Base-by-base conservation (phyloP, 2,329 filamentous ascomycete species). In the Phaeoacremonium minimum region DNA sequence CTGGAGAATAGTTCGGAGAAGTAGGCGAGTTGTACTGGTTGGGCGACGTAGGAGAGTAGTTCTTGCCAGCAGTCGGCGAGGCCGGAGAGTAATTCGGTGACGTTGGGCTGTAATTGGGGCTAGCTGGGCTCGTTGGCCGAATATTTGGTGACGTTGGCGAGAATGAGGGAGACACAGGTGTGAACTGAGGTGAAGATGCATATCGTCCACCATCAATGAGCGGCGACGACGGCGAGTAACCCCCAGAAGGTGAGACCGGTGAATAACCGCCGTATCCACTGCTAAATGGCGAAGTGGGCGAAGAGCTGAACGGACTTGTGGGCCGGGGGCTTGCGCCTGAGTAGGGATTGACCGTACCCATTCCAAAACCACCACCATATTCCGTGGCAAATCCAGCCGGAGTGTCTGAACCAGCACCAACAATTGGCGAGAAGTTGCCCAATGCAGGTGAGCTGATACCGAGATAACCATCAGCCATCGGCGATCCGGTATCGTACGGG, bases 401-500 rank as follows among this genome's bases (percentile, higher is more conserved):
- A 38, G 72, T 73, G 43, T 88, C 85, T 37, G 89, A 91, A 18
- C 84, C 85, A 35, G 78, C 73, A 44, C 75, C 75, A 48, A 86
- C 80, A 53, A 93, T 88, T 33, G 87, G 87, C 20, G 87, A 93
- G 73, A 85, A 85, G 58, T 77, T 76, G 55, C 69, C 77, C 51
- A 69, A 71, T 43, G 66, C 77, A 46, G 80, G 77, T n/a, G 79
- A 80, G 45, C 70, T 75, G 47, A 82, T 67, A 46, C 75, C 76
- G 51, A 80, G 61, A 50, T 79, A 81, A 34, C 84, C 84, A 50
- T 89, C 84, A 7, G 74, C 76, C 63, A 90, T 83, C 5, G 87
- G 87, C 33, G 86, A 91, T 30, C 85, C 85, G 16, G 82, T 85
- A 56, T 97, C 93, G 63, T 98, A 98, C 2, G 94, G 94, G 7